Evolutionary conservation across 441 rosid species (phyloP).

Genomic region (Pelargonium australe): DNA sequence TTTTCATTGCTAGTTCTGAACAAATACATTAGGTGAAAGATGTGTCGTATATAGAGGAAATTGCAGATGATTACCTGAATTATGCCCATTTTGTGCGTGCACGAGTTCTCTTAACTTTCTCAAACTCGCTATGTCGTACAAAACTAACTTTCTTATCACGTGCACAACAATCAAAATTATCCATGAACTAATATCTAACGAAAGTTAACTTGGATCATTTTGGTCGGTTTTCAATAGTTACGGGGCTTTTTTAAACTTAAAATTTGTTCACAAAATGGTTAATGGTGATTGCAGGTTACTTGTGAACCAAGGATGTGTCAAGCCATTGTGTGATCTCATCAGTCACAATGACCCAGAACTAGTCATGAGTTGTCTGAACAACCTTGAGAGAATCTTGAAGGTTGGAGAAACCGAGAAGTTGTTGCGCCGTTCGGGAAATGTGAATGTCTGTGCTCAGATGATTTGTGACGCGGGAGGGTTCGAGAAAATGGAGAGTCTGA

Average conservation of each 20-base stretch:
- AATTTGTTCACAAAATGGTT: too few relatives aligned
- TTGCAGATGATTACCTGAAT: too few relatives aligned
- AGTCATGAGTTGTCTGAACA: background rate
- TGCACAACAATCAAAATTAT: too few relatives aligned
- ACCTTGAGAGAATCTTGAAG: background rate
- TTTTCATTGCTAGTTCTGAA: background rate
- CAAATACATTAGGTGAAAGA: too few relatives aligned
- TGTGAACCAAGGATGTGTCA: background rate
- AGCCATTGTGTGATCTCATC: background rate
- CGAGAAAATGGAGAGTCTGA: background rate
- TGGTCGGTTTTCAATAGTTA: too few relatives aligned
- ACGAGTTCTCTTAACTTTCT: too few relatives aligned
- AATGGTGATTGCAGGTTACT: background rate
- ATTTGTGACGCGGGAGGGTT: background rate
- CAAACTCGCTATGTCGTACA: too few relatives aligned
- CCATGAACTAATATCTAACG: too few relatives aligned
- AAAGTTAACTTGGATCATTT: too few relatives aligned
- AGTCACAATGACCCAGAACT: background rate
- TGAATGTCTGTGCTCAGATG: background rate
- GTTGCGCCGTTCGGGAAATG: background rate
- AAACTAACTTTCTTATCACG: too few relatives aligned
- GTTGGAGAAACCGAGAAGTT: background rate
- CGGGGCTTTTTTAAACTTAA: background rate
- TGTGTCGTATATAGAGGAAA: too few relatives aligned
- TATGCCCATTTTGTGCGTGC: too few relatives aligned